Percentiles rank a stretch among this genome's conserved stretches.
These are phyloP conservation scores for Pinus tabuliformis DNA, from an alignment of 75 land plant genomes.

Conservation along the genomic window DNA sequence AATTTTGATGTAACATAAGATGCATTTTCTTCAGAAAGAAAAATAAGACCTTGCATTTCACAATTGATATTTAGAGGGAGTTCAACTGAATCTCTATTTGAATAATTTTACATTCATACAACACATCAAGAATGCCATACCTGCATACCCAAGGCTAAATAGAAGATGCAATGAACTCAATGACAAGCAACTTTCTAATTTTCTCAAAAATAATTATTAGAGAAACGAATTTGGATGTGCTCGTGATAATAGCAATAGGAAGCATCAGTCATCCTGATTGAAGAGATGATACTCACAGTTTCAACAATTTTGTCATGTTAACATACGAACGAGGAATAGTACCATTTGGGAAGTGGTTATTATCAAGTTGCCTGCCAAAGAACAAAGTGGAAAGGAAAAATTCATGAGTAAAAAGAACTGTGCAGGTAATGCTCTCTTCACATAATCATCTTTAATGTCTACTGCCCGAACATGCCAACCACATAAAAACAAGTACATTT, in stretches of 20 bases:
- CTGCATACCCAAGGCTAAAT: background rate
- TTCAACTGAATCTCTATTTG: too few relatives aligned
- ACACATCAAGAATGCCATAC: background rate
- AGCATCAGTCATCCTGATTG: background rate
- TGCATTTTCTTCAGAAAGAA: too few relatives aligned
- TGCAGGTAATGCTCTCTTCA: too few relatives aligned
- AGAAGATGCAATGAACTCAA: background rate
- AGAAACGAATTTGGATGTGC: background rate
- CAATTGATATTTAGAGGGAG: too few relatives aligned
- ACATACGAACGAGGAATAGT: slow-evolving; percentile 44
- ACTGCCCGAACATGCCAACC: too few relatives aligned
- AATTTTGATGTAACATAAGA: too few relatives aligned
- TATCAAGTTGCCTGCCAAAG: slow-evolving; percentile 75
- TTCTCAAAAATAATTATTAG: background rate
- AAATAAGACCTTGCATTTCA: too few relatives aligned
- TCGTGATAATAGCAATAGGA: background rate
- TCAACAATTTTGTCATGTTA: slow-evolving; percentile 39
- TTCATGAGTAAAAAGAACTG: too few relatives aligned
- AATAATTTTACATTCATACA: background rate
- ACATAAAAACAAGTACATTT: too few relatives aligned
- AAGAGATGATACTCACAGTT: slow-evolving; percentile 40
- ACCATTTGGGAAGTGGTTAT: slow-evolving; percentile 66
- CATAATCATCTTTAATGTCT: too few relatives aligned
- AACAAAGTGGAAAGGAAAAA: background rate
- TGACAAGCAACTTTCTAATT: background rate